Evolutionary conservation across 2,329 filamentous ascomycete species (phyloP), one percentile per base, ranked within the genome.

Genomic region (Colletotrichum sidae): DNA sequence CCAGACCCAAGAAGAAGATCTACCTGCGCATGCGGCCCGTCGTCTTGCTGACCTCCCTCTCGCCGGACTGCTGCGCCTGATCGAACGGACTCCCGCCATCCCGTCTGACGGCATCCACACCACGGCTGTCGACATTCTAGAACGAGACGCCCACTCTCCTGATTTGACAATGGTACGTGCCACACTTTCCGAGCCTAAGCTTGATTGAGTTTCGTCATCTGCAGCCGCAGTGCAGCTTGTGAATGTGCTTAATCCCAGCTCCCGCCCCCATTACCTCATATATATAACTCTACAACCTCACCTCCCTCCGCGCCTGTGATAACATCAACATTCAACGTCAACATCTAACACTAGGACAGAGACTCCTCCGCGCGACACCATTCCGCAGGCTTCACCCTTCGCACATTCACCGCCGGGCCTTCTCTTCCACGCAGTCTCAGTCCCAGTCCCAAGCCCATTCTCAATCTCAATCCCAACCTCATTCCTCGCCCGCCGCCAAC

Each of bases 111-210:
- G 33, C 41, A 44, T 44, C 41, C 9, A 33, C 25, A 12, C 8
- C 10, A 12, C 13, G 46, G 11, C 10, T 49, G 55, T 50, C 4
- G 25, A 25, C 25, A 25, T 58, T 51, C 55, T 58, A 58, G 46
- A 58, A 58, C 55, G 12, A 50, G 35, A 44, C 55, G 47, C 45
- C 17, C 38, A 50, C 42, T 38, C 55, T 46, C 38, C 44, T 49
- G 17, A 52, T 60, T 45, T 45, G 38, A 51, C 53, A 61, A 65
- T 65, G 62, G 62, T 61, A 65, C 57, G 62, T 65, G 51, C 51
- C 38, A 13, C 33, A 46, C 15, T 17, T 46, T 17, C 38, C 9
- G 38, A 13, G 38, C 9, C 13, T 41, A 41, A 41, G 38, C 25
- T 25, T 25, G 25, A 25, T 25, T 25, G 25, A 25, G 25, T 25